Percentiles rank a stretch among this genome's conserved stretches.
Conservation (phyloP, 257 asterid species). For the Ocimum tenuiflorum region DNA sequence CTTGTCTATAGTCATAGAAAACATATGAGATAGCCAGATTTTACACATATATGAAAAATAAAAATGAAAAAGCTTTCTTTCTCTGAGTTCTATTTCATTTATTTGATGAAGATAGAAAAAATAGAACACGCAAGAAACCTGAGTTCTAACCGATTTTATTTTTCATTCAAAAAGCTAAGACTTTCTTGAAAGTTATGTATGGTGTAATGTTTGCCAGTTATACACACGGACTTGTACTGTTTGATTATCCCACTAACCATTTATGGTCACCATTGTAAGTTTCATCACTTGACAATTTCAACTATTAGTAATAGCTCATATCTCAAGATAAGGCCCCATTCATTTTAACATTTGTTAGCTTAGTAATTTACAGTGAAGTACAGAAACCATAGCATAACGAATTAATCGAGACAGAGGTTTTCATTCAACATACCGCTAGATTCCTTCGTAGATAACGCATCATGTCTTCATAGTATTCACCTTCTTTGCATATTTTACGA, state of each 20-base stretch:
- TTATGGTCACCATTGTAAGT: constrained; percentile 1
- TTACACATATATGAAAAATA: too few species aligned
- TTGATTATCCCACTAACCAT: constrained; percentile 2
- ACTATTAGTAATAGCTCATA: not conserved
- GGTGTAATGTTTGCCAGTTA: not conserved
- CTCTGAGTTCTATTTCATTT: not conserved
- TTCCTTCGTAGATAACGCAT: constrained; percentile 90
- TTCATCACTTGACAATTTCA: not conserved
- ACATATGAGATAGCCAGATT: not conserved
- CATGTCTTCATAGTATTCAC: constrained; percentile 96
- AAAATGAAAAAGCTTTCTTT: not conserved
- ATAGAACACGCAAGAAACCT: too few species aligned
- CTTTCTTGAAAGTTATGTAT: not conserved
- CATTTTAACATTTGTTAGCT: not conserved
- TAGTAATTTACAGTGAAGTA: not conserved
- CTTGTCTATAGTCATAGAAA: not conserved
- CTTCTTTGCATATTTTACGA: constrained; percentile 89
- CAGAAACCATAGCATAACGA: not conserved
- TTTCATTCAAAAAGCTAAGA: too few species aligned
- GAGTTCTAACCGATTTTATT: too few species aligned
- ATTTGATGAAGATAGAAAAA: not conserved
- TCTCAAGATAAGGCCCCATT: constrained; percentile 1
- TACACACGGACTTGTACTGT: not conserved
- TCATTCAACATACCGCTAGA: constrained; percentile 58
- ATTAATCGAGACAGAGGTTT: constrained; percentile 17